A percentile compares a stretch with the other conserved stretches of the same genome.
phyloP scores from a whole-genome alignment of 139 green algal species.

The Nannochloris sp. region DNA sequence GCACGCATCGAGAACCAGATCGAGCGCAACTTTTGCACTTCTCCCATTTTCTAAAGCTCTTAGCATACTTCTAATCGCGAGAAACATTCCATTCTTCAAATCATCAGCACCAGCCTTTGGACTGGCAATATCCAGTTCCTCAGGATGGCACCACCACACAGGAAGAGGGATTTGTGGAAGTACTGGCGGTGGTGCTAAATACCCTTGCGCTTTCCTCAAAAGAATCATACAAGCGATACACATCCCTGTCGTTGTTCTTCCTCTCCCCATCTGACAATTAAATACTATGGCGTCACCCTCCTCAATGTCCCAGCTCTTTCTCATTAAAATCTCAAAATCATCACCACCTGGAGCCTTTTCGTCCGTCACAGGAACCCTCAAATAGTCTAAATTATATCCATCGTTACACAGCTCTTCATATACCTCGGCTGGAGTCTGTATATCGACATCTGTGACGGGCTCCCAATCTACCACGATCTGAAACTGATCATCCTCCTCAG shows the following conservation, averaged over 20 bases:
- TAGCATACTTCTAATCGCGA: conserved; percentile 68
- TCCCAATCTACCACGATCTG: conserved; percentile 64
- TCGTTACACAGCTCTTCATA: conserved; percentile 51
- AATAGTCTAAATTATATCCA: conserved; percentile 76
- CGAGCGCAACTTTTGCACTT: conserved; percentile 64
- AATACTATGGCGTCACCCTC: conserved; percentile 71
- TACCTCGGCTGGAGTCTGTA: conserved; percentile 85
- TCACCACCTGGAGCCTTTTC: conserved; percentile 89
- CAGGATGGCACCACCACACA: conserved; percentile 29
- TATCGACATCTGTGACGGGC: conserved; percentile 67
- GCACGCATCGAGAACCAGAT: conserved; percentile 72
- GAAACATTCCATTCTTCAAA: conserved; percentile 58
- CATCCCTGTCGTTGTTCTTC: conserved; percentile 89
- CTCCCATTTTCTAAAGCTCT: conserved; percentile 55
- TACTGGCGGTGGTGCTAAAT: conserved; percentile 7
- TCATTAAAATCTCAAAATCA: conserved; percentile 54
- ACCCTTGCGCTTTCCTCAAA: conserved; percentile 24
- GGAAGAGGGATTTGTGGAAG: conserved; percentile 27
- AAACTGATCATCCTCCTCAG: conserved; percentile 81
- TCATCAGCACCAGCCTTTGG: conserved; percentile 11
- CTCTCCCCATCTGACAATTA: conserved; percentile 96
- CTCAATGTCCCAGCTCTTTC: conserved; percentile 49
- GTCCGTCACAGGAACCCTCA: conserved; percentile 85
- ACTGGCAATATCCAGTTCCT: not conserved
- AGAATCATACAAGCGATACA: conserved; percentile 79